Evolutionary conservation across 306 rosid genomes (phyloP).

Genomic region (Ceratonia siliqua): DNA sequence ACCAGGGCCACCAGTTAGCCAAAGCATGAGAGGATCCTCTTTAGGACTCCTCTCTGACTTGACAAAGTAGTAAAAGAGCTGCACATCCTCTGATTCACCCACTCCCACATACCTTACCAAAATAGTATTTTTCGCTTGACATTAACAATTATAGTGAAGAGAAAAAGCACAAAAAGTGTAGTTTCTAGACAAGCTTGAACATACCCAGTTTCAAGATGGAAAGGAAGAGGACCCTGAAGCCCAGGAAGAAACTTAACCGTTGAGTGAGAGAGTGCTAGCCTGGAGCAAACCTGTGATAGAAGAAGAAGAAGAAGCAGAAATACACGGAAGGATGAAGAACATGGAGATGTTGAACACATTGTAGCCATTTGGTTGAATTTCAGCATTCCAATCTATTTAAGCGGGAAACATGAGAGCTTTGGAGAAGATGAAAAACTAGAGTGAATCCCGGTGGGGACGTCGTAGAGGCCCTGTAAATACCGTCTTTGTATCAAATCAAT

Average conservation of each 20-base stretch:
- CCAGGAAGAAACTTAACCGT: background rate
- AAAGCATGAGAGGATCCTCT: conserved; percentile 49
- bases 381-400: background rate
- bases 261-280: background rate
- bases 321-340: background rate
- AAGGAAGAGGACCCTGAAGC: conserved; percentile 6
- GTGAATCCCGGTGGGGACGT: too few species aligned
- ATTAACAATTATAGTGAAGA: background rate
- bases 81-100: conserved; percentile 49
- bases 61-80: conserved; percentile 53
- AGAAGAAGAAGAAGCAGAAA: background rate
- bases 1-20: conserved; percentile 59
- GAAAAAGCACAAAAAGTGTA: background rate
- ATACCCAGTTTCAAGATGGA: conserved; percentile 28
- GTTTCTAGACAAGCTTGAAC: background rate
- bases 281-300: background rate
- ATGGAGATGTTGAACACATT: background rate
- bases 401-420: too few species aligned
- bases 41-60: conserved; percentile 45
- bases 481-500: too few species aligned
- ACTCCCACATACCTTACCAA: conserved; percentile 52
- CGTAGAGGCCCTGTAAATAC: too few species aligned
- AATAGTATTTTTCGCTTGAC: background rate
- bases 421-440: too few species aligned
- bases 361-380: background rate